Base-by-base conservation (phyloP, 2,329 filamentous ascomycete species). In the Penicillium sp. region DNA sequence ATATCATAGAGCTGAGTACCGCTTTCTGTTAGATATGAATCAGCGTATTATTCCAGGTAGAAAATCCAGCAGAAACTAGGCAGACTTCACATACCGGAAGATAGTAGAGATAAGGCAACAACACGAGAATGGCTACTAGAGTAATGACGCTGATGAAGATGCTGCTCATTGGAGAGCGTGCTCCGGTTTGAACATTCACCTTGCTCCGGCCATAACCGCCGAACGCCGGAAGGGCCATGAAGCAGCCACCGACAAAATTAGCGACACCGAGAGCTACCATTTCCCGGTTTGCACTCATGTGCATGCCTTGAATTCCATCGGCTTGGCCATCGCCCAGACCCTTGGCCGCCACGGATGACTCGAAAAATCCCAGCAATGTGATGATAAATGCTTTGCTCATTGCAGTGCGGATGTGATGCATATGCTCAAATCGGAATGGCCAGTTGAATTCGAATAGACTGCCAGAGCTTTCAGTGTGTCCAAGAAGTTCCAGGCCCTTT, bases 121-220 rank as follows among this genome's bases (percentile, higher is more conserved):
- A 78, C 67, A 91, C 94, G 36, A 91, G 69, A 43, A 96, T 88
- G 67, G 88, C 91, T 44, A 95, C 75, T 19, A 97, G 77, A 0
- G 93, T 91, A 65, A 97, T 89, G 37, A 92, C 61, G 57, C 89
- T 92, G 51, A 99, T 76, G 46, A 97, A 85, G 33, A 99, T 84
- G 59, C 90, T 96, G 75, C 90, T 94, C 89, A 97, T 95, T 0
- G 93, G 93, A 1, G 90, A 97, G 71, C 88, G 90, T 26, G 91
- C 93, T 31, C 94, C 94, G 1, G 94, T 97, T 46, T 89, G 89
- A 61, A 88, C 88, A 76, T 97, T 97, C 62, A 99, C 89, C 73
- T 97, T 97, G 75, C 92, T 97, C 70, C 94, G 83, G 9, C 92
- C 94, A 69, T 99, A 99, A 8, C 94, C 94, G 16, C 94, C 94